A percentile compares a stretch with the other conserved stretches of the same genome.
Evolutionary conservation across 768 basidiomycete genomes (phyloP).

Genomic region (Lentinula lateritia): DNA sequence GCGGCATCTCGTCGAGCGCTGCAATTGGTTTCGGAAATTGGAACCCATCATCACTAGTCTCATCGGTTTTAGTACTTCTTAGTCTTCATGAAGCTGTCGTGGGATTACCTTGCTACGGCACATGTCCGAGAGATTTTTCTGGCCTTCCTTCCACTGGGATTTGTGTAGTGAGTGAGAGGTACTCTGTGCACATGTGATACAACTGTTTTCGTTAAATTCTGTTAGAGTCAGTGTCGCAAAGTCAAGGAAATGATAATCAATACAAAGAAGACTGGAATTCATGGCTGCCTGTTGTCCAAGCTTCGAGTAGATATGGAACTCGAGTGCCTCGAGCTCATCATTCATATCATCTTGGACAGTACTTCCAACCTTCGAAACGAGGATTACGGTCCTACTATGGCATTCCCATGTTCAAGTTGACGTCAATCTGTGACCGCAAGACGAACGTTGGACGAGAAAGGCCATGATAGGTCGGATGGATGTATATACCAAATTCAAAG

Average conservation of each 20-base stretch:
- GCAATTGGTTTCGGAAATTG: background rate
- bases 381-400: too few relatives aligned
- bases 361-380: too few relatives aligned
- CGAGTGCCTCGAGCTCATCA: background rate
- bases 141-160: background rate
- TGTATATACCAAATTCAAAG: too few relatives aligned
- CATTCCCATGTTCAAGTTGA: too few relatives aligned
- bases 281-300: too few relatives aligned
- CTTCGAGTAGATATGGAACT: too few relatives aligned
- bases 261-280: background rate
- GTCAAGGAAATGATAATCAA: too few relatives aligned
- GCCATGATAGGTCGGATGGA: too few relatives aligned
- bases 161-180: background rate
- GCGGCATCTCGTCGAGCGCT: background rate
- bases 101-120: background rate
- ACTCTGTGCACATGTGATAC: background rate
- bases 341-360: background rate
- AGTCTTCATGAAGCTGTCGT: background rate
- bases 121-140: background rate
- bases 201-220: background rate
- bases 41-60: background rate
- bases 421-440: too few relatives aligned
- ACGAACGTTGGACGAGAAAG: too few relatives aligned
- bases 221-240: background rate
- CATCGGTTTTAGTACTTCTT: background rate